These are phyloP conservation scores for Lactifluus subvellereus DNA, from an alignment of 768 basidiomycete genomes.

Conservation along the genomic window DNA sequence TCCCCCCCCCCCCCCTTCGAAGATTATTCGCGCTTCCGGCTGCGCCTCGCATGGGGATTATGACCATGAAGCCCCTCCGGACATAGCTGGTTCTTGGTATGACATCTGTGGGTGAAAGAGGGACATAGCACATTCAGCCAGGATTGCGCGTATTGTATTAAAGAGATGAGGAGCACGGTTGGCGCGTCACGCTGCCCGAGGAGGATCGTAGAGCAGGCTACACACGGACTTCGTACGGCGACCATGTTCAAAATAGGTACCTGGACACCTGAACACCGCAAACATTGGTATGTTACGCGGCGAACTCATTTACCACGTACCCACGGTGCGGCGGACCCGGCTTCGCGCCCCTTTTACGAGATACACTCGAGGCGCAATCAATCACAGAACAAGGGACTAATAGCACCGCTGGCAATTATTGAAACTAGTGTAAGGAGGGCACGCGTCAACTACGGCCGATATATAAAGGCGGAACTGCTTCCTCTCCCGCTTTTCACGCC, in stretches of 20 bases:
- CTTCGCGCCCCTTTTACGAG: too few species aligned
- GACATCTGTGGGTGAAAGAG: background rate
- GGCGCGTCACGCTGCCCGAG: background rate
- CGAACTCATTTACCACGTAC: background rate
- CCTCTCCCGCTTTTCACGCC: background rate
- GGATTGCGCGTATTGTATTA: background rate
- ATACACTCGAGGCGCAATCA: too few species aligned
- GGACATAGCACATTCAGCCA: background rate
- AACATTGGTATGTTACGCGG: too few species aligned
- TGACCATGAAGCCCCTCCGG: background rate
- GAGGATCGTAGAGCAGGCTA: too few species aligned
- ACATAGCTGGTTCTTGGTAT: background rate
- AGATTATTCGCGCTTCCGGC: background rate
- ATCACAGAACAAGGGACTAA: too few species aligned
- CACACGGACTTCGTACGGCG: too few species aligned
- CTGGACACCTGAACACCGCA: too few species aligned
- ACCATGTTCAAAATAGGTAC: too few species aligned
- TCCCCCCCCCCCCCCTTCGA: background rate
- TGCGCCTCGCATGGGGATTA: background rate
- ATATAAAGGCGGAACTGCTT: background rate
- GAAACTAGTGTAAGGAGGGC: background rate
- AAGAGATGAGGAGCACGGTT: background rate
- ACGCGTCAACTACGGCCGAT: constrained; percentile 1
- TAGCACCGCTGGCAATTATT: too few species aligned
- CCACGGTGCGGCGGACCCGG: too few species aligned